Conservation (phyloP, 352 stramenopile genomes). For the Globisporangium paroecandrum region DNA sequence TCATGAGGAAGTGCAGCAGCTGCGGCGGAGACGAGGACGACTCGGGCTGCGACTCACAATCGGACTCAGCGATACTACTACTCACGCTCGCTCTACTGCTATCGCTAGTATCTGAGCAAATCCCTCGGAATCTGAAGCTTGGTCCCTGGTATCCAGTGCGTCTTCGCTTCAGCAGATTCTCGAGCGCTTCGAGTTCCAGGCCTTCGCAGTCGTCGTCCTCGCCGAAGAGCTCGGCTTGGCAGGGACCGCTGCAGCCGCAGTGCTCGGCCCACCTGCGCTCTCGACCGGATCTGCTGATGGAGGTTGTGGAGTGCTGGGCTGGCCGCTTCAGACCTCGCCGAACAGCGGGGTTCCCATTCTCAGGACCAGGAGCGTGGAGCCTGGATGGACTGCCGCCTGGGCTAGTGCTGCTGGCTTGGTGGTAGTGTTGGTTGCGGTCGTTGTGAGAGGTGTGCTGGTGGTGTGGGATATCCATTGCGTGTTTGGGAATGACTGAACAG, state of each 20-base stretch:
- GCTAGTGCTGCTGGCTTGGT: neutral
- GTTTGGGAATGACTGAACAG: neutral
- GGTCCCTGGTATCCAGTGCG: neutral
- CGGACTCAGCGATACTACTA: neutral
- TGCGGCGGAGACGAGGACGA: constrained; percentile 5
- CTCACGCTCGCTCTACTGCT: neutral
- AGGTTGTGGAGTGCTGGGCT: neutral
- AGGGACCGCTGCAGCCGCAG: constrained; percentile 11
- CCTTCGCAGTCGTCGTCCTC: constrained; percentile 9
- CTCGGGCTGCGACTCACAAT: neutral
- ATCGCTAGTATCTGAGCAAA: neutral
- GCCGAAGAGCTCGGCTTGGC: constrained; percentile 10
- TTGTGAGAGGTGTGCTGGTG: neutral
- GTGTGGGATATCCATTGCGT: neutral
- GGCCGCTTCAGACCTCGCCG: constrained; percentile 8
- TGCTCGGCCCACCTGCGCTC: constrained; percentile 12
- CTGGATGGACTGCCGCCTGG: neutral
- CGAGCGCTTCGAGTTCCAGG: neutral
- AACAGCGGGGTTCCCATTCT: neutral
- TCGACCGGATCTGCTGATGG: neutral
- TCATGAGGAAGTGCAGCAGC: constrained; percentile 17
- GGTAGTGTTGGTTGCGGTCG: neutral
- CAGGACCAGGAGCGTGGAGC: neutral
- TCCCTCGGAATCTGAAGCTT: neutral
- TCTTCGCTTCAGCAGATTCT: neutral